Evolutionary conservation across 495 filamentous ascomycete species (phyloP).

Genomic region (Tuber brumale): DNA sequence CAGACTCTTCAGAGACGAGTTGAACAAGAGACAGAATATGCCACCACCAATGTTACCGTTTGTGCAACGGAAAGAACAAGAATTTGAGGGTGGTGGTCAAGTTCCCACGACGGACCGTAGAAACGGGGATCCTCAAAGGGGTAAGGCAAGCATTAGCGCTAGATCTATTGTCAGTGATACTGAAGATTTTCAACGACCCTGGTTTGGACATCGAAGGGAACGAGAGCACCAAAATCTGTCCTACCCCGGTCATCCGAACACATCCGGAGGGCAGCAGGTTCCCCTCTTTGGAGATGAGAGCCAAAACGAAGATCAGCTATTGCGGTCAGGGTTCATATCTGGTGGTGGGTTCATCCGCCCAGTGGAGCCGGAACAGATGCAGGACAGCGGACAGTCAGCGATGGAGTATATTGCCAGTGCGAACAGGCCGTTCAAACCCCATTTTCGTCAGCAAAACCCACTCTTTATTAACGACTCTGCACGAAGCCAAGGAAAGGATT

Average conservation of each 20-base stretch:
- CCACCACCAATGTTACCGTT: conserved; percentile 24
- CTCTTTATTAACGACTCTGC: background rate
- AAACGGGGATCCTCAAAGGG: background rate
- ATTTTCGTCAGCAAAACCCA: background rate
- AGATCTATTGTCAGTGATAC: background rate
- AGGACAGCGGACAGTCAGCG: background rate
- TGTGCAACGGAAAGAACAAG: conserved; percentile 9
- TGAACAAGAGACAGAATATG: conserved; percentile 37
- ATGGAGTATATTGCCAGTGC: background rate
- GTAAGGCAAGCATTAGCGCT: conserved; percentile 1
- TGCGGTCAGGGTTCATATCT: background rate
- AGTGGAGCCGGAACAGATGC: background rate
- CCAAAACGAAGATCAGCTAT: background rate
- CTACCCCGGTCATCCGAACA: background rate
- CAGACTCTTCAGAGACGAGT: conserved; percentile 34
- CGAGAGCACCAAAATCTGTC: background rate
- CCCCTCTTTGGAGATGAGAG: background rate
- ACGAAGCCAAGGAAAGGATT: background rate
- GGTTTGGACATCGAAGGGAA: background rate
- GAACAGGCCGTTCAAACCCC: background rate
- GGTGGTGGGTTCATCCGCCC: background rate
- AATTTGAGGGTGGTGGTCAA: conserved; percentile 1
- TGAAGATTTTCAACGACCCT: background rate
- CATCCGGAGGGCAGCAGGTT: background rate
- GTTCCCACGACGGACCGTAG: background rate